phyloP scores from a whole-genome alignment of 352 stramenopile genomes.

The Lagenidium giganteum region DNA sequence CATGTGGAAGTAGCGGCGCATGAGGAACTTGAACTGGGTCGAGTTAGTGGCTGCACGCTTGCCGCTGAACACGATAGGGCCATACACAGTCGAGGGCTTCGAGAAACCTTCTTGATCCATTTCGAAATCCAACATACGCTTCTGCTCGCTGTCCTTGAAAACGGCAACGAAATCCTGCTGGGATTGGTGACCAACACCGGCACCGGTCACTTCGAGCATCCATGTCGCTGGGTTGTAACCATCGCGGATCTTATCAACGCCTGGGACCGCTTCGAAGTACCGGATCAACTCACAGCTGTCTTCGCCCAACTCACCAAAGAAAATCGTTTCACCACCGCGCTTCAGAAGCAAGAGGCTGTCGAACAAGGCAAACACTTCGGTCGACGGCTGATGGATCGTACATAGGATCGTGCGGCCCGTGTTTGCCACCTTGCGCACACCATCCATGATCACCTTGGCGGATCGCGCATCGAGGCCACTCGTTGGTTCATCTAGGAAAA shows the following conservation, averaged over 20 bases:
- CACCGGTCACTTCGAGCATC: conserved; percentile 70
- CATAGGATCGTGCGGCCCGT: conserved; percentile 73
- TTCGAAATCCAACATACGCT: conserved; percentile 7
- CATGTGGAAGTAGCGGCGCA: conserved; percentile 35
- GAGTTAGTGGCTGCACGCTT: conserved; percentile 12
- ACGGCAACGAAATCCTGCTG: conserved; percentile 13
- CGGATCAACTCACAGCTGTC: conserved; percentile 23
- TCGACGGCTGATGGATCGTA: conserved; percentile 88
- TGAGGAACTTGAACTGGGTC: conserved; percentile 12
- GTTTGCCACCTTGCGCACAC: conserved; percentile 45
- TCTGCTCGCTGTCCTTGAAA: conserved; percentile 9
- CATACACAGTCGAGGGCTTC: conserved; percentile 1
- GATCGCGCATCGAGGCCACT: conserved; percentile 39
- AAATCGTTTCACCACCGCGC: conserved; percentile 12
- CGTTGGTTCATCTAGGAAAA: conserved; percentile 73
- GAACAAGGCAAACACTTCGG: conserved; percentile 64
- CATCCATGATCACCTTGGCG: conserved; percentile 54
- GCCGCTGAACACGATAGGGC: conserved; percentile 14
- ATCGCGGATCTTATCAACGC: conserved; percentile 26
- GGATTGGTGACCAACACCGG: conserved; percentile 18
- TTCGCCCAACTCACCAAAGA: conserved; percentile 32
- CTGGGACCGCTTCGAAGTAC: conserved; percentile 57
- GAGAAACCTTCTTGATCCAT: conserved; percentile 12
- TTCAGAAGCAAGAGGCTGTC: conserved; percentile 45
- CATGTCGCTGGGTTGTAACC: conserved; percentile 77